Percentiles rank a stretch among this genome's conserved stretches.
Conservation (phyloP, 2,329 filamentous ascomycete genomes). For the Pseudocercospora musae region DNA sequence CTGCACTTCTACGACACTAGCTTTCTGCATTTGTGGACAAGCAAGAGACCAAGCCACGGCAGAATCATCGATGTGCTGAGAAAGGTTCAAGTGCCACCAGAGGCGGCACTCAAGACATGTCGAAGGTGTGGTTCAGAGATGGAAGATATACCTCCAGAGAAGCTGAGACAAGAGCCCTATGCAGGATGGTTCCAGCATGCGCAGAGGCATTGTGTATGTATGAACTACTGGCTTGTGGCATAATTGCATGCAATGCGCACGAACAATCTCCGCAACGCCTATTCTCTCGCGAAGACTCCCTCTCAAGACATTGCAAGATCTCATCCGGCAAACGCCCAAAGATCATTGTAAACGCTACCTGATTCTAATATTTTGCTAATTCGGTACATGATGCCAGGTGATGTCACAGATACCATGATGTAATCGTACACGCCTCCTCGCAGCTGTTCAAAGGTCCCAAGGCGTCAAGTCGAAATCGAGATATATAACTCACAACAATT, state of each 20-base stretch:
- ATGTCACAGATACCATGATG: constrained; percentile 6
- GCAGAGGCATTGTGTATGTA: constrained; percentile 34
- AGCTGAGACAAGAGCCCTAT: constrained; percentile 17
- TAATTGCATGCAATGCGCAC: too few species aligned
- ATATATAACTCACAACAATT: constrained; percentile 24
- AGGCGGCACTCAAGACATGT: constrained; percentile 39
- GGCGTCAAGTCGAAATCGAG: too few species aligned
- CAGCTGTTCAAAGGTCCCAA: not conserved
- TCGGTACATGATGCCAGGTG: not conserved
- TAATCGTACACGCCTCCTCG: not conserved
- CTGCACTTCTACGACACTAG: constrained; percentile 72
- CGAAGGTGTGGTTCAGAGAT: constrained; percentile 46
- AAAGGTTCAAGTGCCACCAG: constrained; percentile 45
- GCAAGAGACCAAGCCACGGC: constrained; percentile 37
- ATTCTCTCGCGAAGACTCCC: too few species aligned
- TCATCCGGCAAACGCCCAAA: not conserved
- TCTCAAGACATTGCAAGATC: not conserved
- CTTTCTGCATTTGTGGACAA: constrained; percentile 53
- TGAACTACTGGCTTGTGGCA: constrained; percentile 29
- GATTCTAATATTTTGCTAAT: too few species aligned
- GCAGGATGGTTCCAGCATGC: constrained; percentile 30
- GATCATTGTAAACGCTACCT: too few species aligned
- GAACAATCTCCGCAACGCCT: too few species aligned
- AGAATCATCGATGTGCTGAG: constrained; percentile 54
- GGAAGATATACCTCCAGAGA: constrained; percentile 42